These are phyloP conservation scores for Agaricus blazei DNA, from an alignment of 768 basidiomycete species.

Conservation along the genomic window DNA sequence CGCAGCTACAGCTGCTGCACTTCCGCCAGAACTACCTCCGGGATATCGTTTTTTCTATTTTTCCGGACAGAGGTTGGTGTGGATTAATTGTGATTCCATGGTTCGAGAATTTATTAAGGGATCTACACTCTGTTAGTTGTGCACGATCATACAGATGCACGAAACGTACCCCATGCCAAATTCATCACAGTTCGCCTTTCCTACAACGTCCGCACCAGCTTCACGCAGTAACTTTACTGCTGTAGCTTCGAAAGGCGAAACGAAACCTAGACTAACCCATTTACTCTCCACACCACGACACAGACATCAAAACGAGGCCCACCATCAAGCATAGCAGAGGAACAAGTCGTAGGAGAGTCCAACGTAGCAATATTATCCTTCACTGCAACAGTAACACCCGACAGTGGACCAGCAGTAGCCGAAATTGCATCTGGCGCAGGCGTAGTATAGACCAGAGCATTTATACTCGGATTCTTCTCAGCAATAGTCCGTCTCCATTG, in stretches of 20 bases:
- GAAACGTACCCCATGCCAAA: slow-evolving; percentile 91
- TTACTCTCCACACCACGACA: not conserved
- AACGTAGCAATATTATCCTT: slow-evolving; percentile 86
- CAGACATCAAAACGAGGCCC: not conserved
- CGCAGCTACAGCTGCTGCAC: slow-evolving; percentile 87
- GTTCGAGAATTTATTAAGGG: slow-evolving; percentile 66
- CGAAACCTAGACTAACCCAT: slow-evolving; percentile 48
- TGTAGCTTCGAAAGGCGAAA: slow-evolving; percentile 83
- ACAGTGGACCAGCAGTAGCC: slow-evolving; percentile 22
- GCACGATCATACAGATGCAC: not conserved
- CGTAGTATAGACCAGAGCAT: slow-evolving; percentile 47
- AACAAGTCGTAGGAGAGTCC: slow-evolving; percentile 63
- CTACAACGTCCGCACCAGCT: slow-evolving; percentile 68
- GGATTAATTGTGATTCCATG: slow-evolving; percentile 85
- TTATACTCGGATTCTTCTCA: slow-evolving; percentile 37
- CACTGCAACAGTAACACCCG: slow-evolving; percentile 54
- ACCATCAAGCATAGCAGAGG: slow-evolving; percentile 73
- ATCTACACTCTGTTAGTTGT: slow-evolving; percentile 37
- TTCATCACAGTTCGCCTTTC: slow-evolving; percentile 95
- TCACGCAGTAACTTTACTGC: slow-evolving; percentile 59
- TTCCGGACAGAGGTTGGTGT: slow-evolving; percentile 22
- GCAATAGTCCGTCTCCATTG: slow-evolving; percentile 26
- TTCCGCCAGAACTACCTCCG: slow-evolving; percentile 94
- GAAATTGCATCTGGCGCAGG: slow-evolving; percentile 6
- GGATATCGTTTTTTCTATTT: slow-evolving; percentile 47